phyloP scores from a whole-genome alignment of 495 filamentous ascomycete genomes.

The Aspergillus panamensis region DNA sequence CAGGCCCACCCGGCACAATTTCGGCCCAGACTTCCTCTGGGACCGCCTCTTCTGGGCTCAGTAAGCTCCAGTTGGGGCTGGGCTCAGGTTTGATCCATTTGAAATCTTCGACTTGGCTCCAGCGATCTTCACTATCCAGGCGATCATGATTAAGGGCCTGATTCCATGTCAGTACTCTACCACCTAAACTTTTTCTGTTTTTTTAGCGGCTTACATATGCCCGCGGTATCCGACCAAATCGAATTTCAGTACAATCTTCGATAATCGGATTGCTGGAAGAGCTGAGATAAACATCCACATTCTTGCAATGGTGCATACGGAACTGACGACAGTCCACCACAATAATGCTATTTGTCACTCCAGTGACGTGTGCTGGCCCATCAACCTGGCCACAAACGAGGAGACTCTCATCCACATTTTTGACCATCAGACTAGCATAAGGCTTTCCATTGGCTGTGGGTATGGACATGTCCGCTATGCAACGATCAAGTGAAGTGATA shows the following conservation, averaged over 20 bases:
- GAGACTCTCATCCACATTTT: slow-evolving; percentile 62
- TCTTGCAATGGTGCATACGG: slow-evolving; percentile 80
- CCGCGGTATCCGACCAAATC: slow-evolving; percentile 72
- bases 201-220: slow-evolving; percentile 64
- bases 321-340: slow-evolving; percentile 78
- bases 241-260: slow-evolving; percentile 75
- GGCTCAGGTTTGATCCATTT: slow-evolving; percentile 87
- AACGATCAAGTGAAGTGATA: slow-evolving; percentile 65
- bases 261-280: slow-evolving; percentile 86
- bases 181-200: too few species aligned
- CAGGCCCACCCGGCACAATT: slow-evolving; percentile 61
- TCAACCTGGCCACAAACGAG: slow-evolving; percentile 73
- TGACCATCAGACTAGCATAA: slow-evolving; percentile 71
- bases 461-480: slow-evolving; percentile 74
- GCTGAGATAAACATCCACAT: slow-evolving; percentile 78
- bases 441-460: slow-evolving; percentile 59
- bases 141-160: slow-evolving; percentile 40
- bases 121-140: slow-evolving; percentile 56
- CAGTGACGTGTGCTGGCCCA: slow-evolving; percentile 79
- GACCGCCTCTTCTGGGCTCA: slow-evolving; percentile 59
- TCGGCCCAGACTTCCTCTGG: slow-evolving; percentile 64
- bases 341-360: slow-evolving; percentile 66
- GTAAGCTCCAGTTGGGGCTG: slow-evolving; percentile 83
- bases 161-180: neutral
- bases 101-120: slow-evolving; percentile 92